These are phyloP conservation scores for Hemileccinum impolitum DNA, from an alignment of 768 basidiomycete genomes.

Conservation along the genomic window DNA sequence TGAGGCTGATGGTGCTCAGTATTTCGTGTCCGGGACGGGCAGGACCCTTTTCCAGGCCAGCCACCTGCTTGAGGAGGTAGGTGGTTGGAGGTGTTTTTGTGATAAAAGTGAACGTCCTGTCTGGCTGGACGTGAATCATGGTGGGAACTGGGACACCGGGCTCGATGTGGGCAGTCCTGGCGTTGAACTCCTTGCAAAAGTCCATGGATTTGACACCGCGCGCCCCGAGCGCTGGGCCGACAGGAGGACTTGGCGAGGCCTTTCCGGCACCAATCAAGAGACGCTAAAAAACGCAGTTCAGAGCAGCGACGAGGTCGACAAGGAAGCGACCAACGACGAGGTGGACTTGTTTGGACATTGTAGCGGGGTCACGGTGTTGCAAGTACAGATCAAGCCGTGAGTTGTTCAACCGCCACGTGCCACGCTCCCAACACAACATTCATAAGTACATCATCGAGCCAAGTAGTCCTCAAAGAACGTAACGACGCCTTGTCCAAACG, in stretches of 20 bases:
- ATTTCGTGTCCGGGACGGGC: conserved; percentile 77
- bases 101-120: conserved; percentile 91
- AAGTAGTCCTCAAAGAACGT: conserved; percentile 37
- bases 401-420: too few relatives aligned
- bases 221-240: conserved; percentile 96
- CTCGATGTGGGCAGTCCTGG: conserved; percentile 85
- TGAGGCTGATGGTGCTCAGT: conserved; percentile 82
- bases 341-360: conserved; percentile 75
- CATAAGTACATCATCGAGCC: conserved; percentile 14
- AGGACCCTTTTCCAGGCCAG: conserved; percentile 88
- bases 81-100: conserved; percentile 89
- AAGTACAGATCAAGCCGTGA: conserved; percentile 18
- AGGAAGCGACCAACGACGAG: conserved; percentile 58
- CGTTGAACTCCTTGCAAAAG: conserved; percentile 99
- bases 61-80: conserved; percentile 88
- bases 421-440: not conserved
- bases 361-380: conserved; percentile 1
- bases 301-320: conserved; percentile 5
- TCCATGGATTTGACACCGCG: conserved; percentile 99
- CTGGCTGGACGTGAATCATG: conserved; percentile 89
- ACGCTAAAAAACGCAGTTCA: conserved; percentile 46
- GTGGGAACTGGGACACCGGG: conserved; percentile 88
- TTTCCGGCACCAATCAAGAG: conserved; percentile 90
- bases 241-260: conserved; percentile 92
- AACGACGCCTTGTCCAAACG: conserved; percentile 38